Base-by-base conservation (phyloP, 257 asterid species). In the Solanum piurae region DNA sequence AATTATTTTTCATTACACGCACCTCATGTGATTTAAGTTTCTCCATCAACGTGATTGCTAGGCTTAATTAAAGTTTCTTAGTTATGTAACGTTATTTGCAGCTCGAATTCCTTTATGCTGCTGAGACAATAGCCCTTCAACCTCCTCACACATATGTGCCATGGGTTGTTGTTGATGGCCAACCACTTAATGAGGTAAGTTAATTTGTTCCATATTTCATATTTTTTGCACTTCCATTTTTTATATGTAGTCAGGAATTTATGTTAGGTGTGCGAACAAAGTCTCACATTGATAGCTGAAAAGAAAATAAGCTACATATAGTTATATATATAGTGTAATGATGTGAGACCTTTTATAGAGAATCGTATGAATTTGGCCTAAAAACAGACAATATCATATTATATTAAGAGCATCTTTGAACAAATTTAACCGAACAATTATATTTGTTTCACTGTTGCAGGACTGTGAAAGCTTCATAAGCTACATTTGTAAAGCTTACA, bases 81-180 rank as follows among this genome's bases (percentile, higher is more conserved):
- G 33, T 76, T 44, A 12, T 12, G 55, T 44, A 44, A 44, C 55
- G 6, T 44, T 64, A 7, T 74, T 27, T 93, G 95, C 95, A 96
- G 97, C 90, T 96, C 92, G 93, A 91, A 89, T 89, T 96, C 84
- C 34, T 34, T 86, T 95, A 93, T 90, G 99, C 98, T 12, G 92
- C 92, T 25, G 89, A 74, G 73, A 96, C 99, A 84, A 90, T 82
- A 84, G 91, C 94, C 76, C 98, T 96, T 62, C 83, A 93, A 88
- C 99, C 99, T 86, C 99, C 98, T 77, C 98, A 95, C 27, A 60
- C 76, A 29, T 96, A 95, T 11, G 98, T 95, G 73, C 98, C 99
- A 4, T 96, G 98, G 98, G 95, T 96, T 18, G 93, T 92, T 71
- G 98, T 96, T 88, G 93, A 96, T 85, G 98, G 98, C 62, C 91